Conservation (phyloP, 1,139 yeast genomes). For the Blastobotrys persicus region DNA sequence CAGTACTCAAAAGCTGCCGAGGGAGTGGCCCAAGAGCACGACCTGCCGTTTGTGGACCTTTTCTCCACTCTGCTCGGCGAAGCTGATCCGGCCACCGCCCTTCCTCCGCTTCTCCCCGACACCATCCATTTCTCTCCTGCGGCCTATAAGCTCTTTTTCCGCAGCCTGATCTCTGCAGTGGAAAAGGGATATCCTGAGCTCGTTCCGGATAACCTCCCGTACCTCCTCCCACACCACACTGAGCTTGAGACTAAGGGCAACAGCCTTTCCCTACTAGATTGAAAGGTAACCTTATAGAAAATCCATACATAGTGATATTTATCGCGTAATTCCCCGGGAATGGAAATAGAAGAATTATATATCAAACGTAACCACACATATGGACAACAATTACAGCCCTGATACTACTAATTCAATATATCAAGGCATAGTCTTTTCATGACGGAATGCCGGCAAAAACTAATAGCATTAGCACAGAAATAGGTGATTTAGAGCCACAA, state of each 20-base stretch:
- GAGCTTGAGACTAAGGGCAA: constrained; percentile 5
- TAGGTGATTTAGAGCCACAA: not conserved
- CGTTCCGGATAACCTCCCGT: not conserved
- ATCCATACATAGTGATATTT: not conserved
- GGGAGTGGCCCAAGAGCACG: constrained; percentile 44
- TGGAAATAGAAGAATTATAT: no score
- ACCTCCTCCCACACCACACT: not conserved
- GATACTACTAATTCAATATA: not conserved
- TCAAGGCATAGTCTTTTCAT: not conserved
- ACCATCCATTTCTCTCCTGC: constrained; percentile 67
- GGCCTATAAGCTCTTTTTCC: constrained; percentile 57
- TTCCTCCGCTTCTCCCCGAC: constrained; percentile 43
- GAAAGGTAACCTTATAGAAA: not conserved
- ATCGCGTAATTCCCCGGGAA: no score
- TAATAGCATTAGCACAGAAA: not conserved
- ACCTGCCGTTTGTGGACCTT: constrained; percentile 55
- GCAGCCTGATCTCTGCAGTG: constrained; percentile 12
- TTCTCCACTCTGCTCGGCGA: constrained; percentile 44
- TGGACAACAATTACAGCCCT: not conserved
- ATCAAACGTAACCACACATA: not conserved
- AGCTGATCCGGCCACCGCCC: constrained; percentile 32
- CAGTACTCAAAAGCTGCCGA: constrained; percentile 52
- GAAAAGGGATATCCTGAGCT: not conserved
- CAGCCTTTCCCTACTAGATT: not conserved
- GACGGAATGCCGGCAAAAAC: not conserved